Conservation (phyloP, 371 early-diverging fungal species). For the Rhizopus arrhizus region DNA sequence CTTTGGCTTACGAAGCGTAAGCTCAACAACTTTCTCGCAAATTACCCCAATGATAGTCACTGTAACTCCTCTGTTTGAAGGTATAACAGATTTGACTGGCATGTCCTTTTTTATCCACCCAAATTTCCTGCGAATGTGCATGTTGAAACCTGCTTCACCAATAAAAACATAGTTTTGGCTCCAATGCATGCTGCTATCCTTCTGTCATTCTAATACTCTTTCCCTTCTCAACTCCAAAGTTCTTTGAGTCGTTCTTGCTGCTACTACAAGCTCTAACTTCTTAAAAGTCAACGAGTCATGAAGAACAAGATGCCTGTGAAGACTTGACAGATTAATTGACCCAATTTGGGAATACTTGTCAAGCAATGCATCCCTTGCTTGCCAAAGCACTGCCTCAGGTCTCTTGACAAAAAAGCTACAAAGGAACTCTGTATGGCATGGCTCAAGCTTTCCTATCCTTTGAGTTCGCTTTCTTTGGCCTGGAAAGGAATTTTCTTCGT, state of each 20-base stretch:
- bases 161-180: slow-evolving; percentile 12
- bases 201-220: slow-evolving; percentile 10
- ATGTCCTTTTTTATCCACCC: slow-evolving; percentile 5
- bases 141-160: slow-evolving; percentile 20
- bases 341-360: not conserved
- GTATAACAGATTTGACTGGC: slow-evolving; percentile 7
- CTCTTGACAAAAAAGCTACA: slow-evolving; percentile 1
- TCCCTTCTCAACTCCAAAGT: slow-evolving; percentile 6
- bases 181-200: slow-evolving; percentile 7
- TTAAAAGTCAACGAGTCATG: slow-evolving; percentile 5
- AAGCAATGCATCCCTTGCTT: slow-evolving; percentile 7
- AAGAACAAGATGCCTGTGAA: slow-evolving; percentile 4
- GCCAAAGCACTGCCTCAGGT: not conserved
- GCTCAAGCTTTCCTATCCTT: slow-evolving; percentile 3
- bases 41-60: slow-evolving; percentile 13
- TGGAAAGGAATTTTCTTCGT: slow-evolving; percentile 3
- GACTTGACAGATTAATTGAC: not conserved
- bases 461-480: slow-evolving; percentile 4
- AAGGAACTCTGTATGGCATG: slow-evolving; percentile 3
- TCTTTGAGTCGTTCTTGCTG: slow-evolving; percentile 3
- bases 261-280: slow-evolving; percentile 5
- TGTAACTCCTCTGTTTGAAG: slow-evolving; percentile 14
- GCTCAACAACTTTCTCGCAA: slow-evolving; percentile 8
- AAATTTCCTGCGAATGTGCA: slow-evolving; percentile 14
- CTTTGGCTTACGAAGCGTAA: slow-evolving; percentile 7